phyloP scores from a whole-genome alignment of 306 rosid genomes.

The Glycine tomentella region DNA sequence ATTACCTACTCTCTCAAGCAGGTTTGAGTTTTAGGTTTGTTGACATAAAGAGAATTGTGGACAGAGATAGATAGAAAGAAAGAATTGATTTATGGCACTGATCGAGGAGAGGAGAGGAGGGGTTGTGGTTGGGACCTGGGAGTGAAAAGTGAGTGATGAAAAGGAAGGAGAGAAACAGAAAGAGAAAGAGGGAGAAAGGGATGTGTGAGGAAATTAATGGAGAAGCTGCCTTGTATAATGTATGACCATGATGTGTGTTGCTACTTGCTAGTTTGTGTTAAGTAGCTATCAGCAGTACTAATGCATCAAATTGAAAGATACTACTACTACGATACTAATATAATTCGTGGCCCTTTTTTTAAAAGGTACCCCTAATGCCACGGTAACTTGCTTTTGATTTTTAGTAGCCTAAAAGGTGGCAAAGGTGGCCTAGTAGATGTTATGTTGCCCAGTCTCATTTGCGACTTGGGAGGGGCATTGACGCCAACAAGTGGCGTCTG shows the following conservation, averaged over 20 bases:
- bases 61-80: background rate
- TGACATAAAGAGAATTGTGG: slow-evolving; percentile 1
- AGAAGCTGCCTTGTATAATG: slow-evolving; percentile 37
- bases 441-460: slow-evolving; percentile 25
- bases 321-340: background rate
- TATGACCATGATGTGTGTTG: slow-evolving; percentile 35
- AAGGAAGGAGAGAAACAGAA: slow-evolving; percentile 14
- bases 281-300: slow-evolving; percentile 40
- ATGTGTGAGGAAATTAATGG: slow-evolving; percentile 35
- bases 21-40: too few species aligned
- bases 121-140: slow-evolving; percentile 1
- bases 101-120: background rate
- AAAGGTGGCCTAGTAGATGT: background rate
- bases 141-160: slow-evolving; percentile 44
- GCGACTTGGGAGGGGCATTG: slow-evolving; percentile 39
- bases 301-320: slow-evolving; percentile 41
- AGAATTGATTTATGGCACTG: background rate
- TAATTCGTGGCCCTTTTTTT: slow-evolving; percentile 9
- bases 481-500: slow-evolving; percentile 34
- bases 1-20: background rate
- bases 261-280: slow-evolving; percentile 23
- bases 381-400: slow-evolving; percentile 18
- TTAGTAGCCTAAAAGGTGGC: background rate
- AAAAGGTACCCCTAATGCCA: slow-evolving; percentile 37
- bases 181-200: slow-evolving; percentile 5